Conservation (phyloP, 768 basidiomycete species). For the Pleurotus djamor region DNA sequence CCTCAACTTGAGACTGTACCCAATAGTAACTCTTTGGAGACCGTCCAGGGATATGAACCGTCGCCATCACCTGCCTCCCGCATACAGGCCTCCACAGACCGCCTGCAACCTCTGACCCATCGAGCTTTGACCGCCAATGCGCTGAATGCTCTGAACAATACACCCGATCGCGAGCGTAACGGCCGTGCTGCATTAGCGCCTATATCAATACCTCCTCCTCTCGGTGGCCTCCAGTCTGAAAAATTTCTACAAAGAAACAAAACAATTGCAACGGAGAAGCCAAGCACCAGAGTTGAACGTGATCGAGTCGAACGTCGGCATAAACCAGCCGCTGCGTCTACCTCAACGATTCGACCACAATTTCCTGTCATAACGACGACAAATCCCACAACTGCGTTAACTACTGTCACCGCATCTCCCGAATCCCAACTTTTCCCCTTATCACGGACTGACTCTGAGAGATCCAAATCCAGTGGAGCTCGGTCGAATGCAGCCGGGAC, state of each 20-base stretch:
- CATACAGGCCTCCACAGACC: conserved; percentile 9
- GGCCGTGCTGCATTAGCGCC: conserved; percentile 30
- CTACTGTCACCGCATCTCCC: conserved; percentile 50
- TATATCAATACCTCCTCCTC: conserved; percentile 54
- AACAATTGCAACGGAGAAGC: conserved; percentile 10
- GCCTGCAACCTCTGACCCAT: conserved; percentile 5
- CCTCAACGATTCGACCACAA: conserved; percentile 39
- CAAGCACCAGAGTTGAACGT: conserved; percentile 5
- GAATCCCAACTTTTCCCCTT: conserved; percentile 29
- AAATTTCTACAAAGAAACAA: conserved; percentile 25
- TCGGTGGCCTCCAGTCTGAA: conserved; percentile 62
- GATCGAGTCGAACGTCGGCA: conserved; percentile 7
- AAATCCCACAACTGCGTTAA: conserved; percentile 65
- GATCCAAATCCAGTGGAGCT: conserved; percentile 44
- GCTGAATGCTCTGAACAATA: not conserved
- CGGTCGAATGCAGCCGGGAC: conserved; percentile 22
- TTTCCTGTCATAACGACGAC: conserved; percentile 52
- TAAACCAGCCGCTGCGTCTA: not conserved
- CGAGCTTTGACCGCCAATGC: not conserved
- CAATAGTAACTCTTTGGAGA: conserved; percentile 43
- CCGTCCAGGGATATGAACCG: conserved; percentile 34
- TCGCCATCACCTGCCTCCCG: conserved; percentile 44
- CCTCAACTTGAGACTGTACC: conserved; percentile 49
- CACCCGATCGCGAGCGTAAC: not conserved
- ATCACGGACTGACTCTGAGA: conserved; percentile 45